phyloP scores from a whole-genome alignment of 345 rosid species.

The Firmiana major region DNA sequence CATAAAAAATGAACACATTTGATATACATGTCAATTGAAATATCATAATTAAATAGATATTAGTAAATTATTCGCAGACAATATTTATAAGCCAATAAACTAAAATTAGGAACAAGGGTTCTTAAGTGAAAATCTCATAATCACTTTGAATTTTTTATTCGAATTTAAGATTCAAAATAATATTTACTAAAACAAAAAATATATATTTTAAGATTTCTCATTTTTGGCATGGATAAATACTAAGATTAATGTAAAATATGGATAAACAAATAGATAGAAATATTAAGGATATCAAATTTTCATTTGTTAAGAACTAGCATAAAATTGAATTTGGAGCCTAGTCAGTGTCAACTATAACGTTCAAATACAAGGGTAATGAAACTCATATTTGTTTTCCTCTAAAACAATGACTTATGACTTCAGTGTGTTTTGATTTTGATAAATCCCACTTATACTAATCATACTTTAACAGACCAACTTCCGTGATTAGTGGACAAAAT shows the following conservation, averaged over 20 bases:
- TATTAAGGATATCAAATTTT: not conserved
- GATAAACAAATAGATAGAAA: not conserved
- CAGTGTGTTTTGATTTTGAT: not conserved
- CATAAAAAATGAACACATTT: too few relatives aligned
- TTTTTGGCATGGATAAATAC: not conserved
- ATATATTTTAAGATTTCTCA: too few relatives aligned
- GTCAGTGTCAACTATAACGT: not conserved
- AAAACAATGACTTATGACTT: not conserved
- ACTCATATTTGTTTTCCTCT: not conserved
- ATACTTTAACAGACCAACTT: not conserved
- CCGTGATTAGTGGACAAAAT: constrained; percentile 7
- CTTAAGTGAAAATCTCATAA: too few relatives aligned
- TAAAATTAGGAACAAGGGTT: not conserved
- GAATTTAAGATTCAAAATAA: too few relatives aligned
- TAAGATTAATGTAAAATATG: not conserved
- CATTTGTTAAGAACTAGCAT: not conserved
- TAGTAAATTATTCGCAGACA: too few relatives aligned
- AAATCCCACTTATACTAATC: not conserved
- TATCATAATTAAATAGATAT: too few relatives aligned
- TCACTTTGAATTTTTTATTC: not conserved
- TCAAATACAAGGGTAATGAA: not conserved
- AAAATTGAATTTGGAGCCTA: not conserved
- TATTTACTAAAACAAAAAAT: too few relatives aligned
- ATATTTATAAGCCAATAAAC: not conserved
- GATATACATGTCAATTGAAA: too few relatives aligned